Base-by-base conservation (phyloP, 768 basidiomycete genomes). In the Pulveroboletus sp. region DNA sequence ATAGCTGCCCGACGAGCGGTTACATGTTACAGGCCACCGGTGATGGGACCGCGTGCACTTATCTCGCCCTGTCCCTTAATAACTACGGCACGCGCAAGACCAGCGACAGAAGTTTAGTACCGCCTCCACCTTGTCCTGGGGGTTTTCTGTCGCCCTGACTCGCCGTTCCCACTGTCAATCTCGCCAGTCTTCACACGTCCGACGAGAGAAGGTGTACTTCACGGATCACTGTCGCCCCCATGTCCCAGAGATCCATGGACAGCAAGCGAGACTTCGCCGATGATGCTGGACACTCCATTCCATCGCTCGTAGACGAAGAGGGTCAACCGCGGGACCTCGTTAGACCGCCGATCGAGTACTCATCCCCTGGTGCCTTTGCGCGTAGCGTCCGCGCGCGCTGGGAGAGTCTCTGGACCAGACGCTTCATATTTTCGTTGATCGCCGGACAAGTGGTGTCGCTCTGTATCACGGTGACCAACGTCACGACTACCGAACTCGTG, bases 381-480 rank as follows among this genome's bases (percentile, higher is more conserved):
- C 45, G 28, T 32, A 90, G 84, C 56, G 61, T 82, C 36, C 76
- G 72, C 57, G 69, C 68, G 11, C 77, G 89, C 33, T 86, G 86
- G 74, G 76, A 67, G 59, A 89, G 88, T 60, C 57, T 92, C 5
- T 93, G 89, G 87, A 90, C 89, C 8, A 76, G 72, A 47, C 79
- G 82, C 10, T 91, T 93, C 67, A 64, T 80, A 8, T 71, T 87
- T 28, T 79, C 85, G 18, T 65, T 93, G 32, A 46, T 91, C 26
- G 82, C 86, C 3, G 91, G 91, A 11, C 91, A 93, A 66, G 65
- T 92, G 28, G 83, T 92, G 31, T 91, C 90, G 44, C 64, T 93
- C 45, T 93, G 91, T 65, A 93, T 93, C 49, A 92, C 89, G 12
- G 89, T 86, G 66, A 93, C 90, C 46, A 93, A 85, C 61, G 85